phyloP scores from a whole-genome alignment of 805 yeast species.

The Barnettozyma sp. region DNA sequence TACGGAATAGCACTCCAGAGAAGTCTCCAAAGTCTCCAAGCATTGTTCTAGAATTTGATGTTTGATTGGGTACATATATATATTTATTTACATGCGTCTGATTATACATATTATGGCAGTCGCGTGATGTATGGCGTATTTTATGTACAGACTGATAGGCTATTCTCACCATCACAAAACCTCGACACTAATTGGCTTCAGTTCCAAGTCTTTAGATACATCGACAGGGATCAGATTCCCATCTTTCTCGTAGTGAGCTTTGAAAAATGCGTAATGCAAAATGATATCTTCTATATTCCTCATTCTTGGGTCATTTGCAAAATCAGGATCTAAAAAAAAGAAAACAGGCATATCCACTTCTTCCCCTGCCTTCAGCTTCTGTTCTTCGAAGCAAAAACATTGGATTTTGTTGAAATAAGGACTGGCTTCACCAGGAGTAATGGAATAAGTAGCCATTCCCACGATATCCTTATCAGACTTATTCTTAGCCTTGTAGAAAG shows the following conservation, averaged over 20 bases:
- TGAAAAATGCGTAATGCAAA: slow-evolving; percentile 88
- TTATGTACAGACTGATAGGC: neutral
- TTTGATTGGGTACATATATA: neutral
- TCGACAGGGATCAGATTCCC: slow-evolving; percentile 29
- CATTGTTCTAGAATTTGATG: slow-evolving; percentile 5
- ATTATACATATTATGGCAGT: no score
- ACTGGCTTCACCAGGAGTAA: slow-evolving; percentile 93
- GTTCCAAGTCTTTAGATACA: slow-evolving; percentile 21
- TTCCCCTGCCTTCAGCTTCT: slow-evolving; percentile 87
- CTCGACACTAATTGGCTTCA: slow-evolving; percentile 19
- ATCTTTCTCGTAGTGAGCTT: slow-evolving; percentile 39
- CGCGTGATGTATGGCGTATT: no score
- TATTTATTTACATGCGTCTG: no score
- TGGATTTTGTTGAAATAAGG: slow-evolving; percentile 96
- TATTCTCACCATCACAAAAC: neutral
- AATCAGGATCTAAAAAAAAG: slow-evolving; percentile 94
- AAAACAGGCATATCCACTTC: slow-evolving; percentile 99
- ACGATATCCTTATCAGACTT: slow-evolving; percentile 80
- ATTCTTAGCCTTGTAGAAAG: slow-evolving; percentile 90
- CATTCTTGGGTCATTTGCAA: slow-evolving; percentile 88
- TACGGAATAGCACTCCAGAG: neutral
- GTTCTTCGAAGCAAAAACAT: slow-evolving; percentile 98
- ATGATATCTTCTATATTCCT: slow-evolving; percentile 84
- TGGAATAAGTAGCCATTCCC: slow-evolving; percentile 98
- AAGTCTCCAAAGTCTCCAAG: slow-evolving; percentile 7